A percentile compares a stretch with the other conserved stretches of the same genome.
Conservation (phyloP, 75 land plant genomes). For the Cunninghamia lanceolata region DNA sequence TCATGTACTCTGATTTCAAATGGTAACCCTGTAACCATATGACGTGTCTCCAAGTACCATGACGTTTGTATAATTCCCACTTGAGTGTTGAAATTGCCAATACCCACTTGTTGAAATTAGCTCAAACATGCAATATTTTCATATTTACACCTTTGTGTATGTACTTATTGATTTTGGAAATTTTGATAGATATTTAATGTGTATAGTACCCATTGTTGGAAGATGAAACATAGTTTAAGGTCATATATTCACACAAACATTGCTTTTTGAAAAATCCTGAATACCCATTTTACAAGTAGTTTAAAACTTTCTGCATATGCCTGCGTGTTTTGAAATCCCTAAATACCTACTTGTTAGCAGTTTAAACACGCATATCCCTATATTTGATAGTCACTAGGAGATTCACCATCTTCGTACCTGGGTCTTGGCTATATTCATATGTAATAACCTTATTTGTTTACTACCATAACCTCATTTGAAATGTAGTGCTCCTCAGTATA, state of each 20-base stretch:
- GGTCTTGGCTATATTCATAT: background rate
- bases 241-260: background rate
- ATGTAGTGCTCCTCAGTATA: background rate
- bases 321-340: background rate
- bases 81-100: background rate
- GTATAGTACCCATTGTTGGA: background rate
- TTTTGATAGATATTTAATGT: background rate
- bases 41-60: background rate
- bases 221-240: background rate
- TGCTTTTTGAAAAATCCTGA: too few species aligned
- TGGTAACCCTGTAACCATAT: too few species aligned
- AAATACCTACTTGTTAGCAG: background rate
- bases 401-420: background rate
- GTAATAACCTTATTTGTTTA: background rate
- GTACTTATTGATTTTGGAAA: background rate
- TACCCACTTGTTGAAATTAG: background rate
- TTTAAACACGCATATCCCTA: background rate
- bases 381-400: background rate
- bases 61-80: background rate
- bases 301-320: too few species aligned
- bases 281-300: background rate
- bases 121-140: background rate
- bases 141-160: background rate
- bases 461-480: background rate
- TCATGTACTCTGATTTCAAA: too few species aligned